phyloP scores from a whole-genome alignment of 495 filamentous ascomycete genomes.

The Penicillium chermesinum region DNA sequence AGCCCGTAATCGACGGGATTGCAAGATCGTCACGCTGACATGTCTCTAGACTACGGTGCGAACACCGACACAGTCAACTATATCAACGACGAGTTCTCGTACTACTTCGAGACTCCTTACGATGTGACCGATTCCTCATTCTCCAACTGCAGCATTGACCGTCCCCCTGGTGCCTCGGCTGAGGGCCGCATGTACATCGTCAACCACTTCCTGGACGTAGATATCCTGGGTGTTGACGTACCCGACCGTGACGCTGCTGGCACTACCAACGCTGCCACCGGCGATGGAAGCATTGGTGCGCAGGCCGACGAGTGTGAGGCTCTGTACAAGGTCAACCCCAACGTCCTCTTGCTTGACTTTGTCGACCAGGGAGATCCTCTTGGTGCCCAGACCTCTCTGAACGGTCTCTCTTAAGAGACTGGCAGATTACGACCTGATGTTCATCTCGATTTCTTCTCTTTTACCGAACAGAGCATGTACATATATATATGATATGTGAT shows the following conservation, averaged over 20 bases:
- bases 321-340: constrained; percentile 52
- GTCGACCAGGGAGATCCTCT: constrained; percentile 59
- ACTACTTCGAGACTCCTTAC: constrained; percentile 69
- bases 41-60: constrained; percentile 41
- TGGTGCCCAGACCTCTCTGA: constrained; percentile 50
- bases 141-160: constrained; percentile 56
- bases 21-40: too few species aligned
- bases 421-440: neutral
- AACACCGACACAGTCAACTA: constrained; percentile 47
- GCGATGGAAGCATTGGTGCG: constrained; percentile 52
- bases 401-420: constrained; percentile 31
- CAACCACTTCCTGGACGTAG: constrained; percentile 45
- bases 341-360: constrained; percentile 64
- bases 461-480: neutral
- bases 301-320: constrained; percentile 49
- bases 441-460: neutral
- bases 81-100: constrained; percentile 63
- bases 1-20: too few species aligned
- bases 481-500: neutral
- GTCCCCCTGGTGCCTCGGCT: constrained; percentile 45
- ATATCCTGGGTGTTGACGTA: constrained; percentile 44
- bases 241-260: constrained; percentile 50
- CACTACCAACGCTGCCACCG: constrained; percentile 52
- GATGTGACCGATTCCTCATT: constrained; percentile 49
- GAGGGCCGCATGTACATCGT: constrained; percentile 51